Conservation (phyloP, 108 stramenopile genomes). For the Parietichytrium sp. region DNA sequence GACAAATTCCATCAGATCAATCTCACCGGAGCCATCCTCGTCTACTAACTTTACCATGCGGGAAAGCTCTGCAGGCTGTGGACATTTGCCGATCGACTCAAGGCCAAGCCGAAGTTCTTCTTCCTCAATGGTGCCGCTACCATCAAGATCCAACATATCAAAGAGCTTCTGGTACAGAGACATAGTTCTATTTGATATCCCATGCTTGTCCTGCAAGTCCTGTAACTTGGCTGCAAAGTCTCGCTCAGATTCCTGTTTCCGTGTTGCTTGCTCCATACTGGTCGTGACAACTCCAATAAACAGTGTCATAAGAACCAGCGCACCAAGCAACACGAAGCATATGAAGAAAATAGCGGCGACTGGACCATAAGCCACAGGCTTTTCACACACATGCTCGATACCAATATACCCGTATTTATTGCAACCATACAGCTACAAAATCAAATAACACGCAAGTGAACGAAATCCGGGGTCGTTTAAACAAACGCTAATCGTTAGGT, state of each 20-base stretch:
- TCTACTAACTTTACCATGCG: conserved; percentile 45
- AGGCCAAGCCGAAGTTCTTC: conserved; percentile 49
- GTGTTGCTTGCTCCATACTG: conserved; percentile 52
- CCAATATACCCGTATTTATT: not conserved
- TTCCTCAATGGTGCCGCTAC: conserved; percentile 47
- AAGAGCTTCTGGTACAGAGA: conserved; percentile 42
- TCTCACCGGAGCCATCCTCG: conserved; percentile 45
- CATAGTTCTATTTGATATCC: conserved; percentile 13
- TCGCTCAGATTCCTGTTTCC: conserved; percentile 33
- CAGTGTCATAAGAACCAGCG: conserved; percentile 52
- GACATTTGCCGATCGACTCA: conserved; percentile 41
- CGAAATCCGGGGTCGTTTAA: not conserved
- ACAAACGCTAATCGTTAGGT: too few relatives aligned
- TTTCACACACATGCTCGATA: not conserved
- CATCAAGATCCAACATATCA: conserved; percentile 48
- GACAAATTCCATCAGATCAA: conserved; percentile 46
- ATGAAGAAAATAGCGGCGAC: conserved; percentile 48
- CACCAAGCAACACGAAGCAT: conserved; percentile 45
- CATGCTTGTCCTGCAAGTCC: not conserved
- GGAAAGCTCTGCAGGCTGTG: conserved; percentile 32
- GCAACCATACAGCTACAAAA: not conserved
- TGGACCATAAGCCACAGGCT: not conserved
- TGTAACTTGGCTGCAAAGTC: conserved; percentile 14
- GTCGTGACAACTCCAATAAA: conserved; percentile 58
- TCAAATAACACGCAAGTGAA: conserved; percentile 38